Evolutionary conservation across 345 rosid species (phyloP), one percentile per base, ranked within the genome.

Genomic region (Chamaenerion angustifolium): DNA sequence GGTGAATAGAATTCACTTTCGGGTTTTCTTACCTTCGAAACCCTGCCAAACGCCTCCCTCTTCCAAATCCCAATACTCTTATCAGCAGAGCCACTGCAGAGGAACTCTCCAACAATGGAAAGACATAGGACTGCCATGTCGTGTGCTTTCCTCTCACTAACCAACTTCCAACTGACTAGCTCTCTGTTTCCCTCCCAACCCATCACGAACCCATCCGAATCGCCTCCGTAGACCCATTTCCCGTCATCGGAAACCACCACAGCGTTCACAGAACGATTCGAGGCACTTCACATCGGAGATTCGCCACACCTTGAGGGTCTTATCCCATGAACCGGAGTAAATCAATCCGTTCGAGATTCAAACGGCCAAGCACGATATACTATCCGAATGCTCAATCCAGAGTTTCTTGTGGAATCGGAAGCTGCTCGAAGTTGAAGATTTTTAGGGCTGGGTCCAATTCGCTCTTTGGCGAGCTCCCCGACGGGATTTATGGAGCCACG

Each of bases 281-380:
- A n/a, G n/a, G n/a, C n/a, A n/a, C n/a, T n/a, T 88, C 14, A 74
- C 75, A 62, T 88, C 90, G 2, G 85, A 71, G 23, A 79, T 46
- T 61, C 95, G 77, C 98, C 96, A 92, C 8, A 84, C 89, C 63
- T 92, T 92, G 5, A 92, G 80, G 8, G 96, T 82, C 67, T 82
- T 92, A 51, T 92, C 96, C 98, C 98, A 84, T 0, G 96, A 87
- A 0, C 94, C 87, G 0, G 98, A 84, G 64, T 88, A 92, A 45
- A 92, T 71, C 43, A 76, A 56, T 35, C 86, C 88, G 6, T 73
- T 67, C 54, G 50, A 70, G 1, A 82, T 67, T 52, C 49, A 70
- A 1, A 82, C 76, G 0, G 94, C 70, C 58, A n/a, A n/a, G n/a
- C n/a, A n/a, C n/a, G n/a, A n/a, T n/a, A n/a, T n/a, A n/a, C n/a